Percentiles rank a stretch among this genome's conserved stretches.
phyloP scores from a whole-genome alignment of 345 rosid species.

The Alliaria petiolata region DNA sequence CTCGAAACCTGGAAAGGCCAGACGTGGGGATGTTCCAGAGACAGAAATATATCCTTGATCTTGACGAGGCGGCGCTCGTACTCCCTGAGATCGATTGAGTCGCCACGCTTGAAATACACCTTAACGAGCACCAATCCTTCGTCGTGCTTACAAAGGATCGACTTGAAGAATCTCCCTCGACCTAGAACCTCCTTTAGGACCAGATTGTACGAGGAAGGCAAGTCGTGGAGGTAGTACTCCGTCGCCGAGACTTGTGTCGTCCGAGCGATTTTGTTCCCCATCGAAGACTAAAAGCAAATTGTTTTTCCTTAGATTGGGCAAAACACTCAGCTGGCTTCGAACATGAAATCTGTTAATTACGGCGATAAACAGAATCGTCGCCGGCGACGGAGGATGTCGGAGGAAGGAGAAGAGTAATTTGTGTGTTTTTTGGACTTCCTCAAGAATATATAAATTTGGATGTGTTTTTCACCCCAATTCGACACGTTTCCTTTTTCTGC shows the following conservation, averaged over 20 bases:
- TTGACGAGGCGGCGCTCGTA: conserved; percentile 73
- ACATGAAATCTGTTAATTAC: neutral
- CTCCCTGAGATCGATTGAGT: conserved; percentile 90
- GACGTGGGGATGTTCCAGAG: conserved; percentile 81
- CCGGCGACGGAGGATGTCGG: conserved; percentile 26
- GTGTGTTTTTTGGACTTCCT: neutral
- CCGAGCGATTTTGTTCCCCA: conserved; percentile 98
- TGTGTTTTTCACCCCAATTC: conserved; percentile 2
- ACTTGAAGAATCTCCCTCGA: conserved; percentile 88
- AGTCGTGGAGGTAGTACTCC: conserved; percentile 98
- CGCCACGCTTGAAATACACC: conserved; percentile 99
- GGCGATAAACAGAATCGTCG: conserved; percentile 8
- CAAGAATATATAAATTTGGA: neutral
- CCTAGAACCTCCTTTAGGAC: conserved; percentile 90
- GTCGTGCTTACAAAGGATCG: conserved; percentile 97
- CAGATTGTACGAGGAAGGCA: conserved; percentile 89
- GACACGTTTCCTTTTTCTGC: conserved; percentile 16
- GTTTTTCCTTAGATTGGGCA: neutral
- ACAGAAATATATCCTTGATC: conserved; percentile 65
- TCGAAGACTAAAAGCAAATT: conserved; percentile 22
- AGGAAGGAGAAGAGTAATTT: neutral
- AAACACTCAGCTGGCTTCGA: neutral
- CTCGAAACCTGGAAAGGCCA: conserved; percentile 88
- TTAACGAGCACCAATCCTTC: conserved; percentile 95
- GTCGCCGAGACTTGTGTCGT: conserved; percentile 98